Evolutionary conservation across 345 rosid species (phyloP), one percentile per base, ranked within the genome.

Genomic region (Salix koriyanagi): DNA sequence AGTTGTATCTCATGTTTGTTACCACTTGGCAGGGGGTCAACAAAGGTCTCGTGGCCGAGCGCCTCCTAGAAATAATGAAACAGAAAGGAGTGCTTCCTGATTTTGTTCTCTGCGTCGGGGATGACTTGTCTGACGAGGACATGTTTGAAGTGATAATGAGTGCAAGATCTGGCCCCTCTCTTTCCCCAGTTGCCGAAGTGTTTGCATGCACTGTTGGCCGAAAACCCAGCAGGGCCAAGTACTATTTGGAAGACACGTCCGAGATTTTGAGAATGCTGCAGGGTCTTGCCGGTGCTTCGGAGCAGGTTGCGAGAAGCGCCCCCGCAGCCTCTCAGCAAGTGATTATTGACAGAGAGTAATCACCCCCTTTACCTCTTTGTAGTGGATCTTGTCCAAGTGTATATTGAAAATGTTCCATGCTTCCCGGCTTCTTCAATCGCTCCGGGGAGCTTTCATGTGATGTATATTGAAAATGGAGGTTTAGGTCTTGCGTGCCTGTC

Each of bases 161-260:
- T 19, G 94, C 97, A 8, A 85, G 70, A 66, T 74, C 75, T 7
- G 92, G 91, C n/a, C 85, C 89, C 19, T 80, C 79, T 2, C 89
- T 94, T 61, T 90, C 97, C 23, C 97, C 97, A 0, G 90, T 91
- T 11, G 97, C 97, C 0, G 97, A 94, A 82, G 91, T 94, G 12
- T 94, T 94, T 73, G 91, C 97, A 19, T 94, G 98, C 85, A 91
- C 97, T 0, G 98, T 92, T 21, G 97, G 98, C 32, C 97, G 88
- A 84, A 94, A 91, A 75, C 97, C 95, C 16, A 94, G 97, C 88
- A 92, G 91, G 80, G 98, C 97, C 74, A 94, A 91, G 81, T 94
- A 94, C 88, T 94, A 92, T 77, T 82, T 92, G 74, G 98, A 92
- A 75, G 98, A 92, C 80, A 89, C 95, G 0, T 75, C 84, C 0